A percentile compares a stretch with the other conserved stretches of the same genome.
Conservation (phyloP, 345 rosid species). For the Rhodamnia rubescens region DNA sequence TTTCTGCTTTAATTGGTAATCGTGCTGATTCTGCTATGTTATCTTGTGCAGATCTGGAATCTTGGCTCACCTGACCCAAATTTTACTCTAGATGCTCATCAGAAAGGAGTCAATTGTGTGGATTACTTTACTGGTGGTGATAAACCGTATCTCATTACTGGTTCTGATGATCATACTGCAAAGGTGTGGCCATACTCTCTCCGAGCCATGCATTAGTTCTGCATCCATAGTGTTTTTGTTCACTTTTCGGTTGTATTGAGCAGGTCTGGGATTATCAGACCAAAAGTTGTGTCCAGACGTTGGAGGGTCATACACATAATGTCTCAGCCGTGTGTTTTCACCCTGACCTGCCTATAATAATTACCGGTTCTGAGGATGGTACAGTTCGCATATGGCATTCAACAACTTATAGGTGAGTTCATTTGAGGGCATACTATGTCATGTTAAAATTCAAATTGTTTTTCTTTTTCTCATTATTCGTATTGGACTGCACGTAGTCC, state of each 20-base stretch:
- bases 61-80: conserved; percentile 69
- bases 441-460: not conserved
- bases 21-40: not conserved
- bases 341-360: conserved; percentile 42
- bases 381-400: conserved; percentile 46
- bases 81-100: conserved; percentile 74
- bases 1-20: not conserved
- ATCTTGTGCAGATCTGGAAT: conserved; percentile 65
- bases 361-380: conserved; percentile 47
- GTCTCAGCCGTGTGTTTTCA: conserved; percentile 45
- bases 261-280: conserved; percentile 53
- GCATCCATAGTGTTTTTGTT: not conserved
- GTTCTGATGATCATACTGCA: conserved; percentile 89
- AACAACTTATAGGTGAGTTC: conserved; percentile 22
- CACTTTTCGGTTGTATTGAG: not conserved
- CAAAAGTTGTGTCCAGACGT: conserved; percentile 34
- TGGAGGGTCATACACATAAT: conserved; percentile 43
- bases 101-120: conserved; percentile 79
- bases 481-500: not conserved
- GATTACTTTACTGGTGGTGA: conserved; percentile 73
- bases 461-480: not conserved
- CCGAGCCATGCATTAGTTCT: not conserved
- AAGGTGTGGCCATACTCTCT: conserved; percentile 37
- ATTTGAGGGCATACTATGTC: not conserved
- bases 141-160: conserved; percentile 66